These are phyloP conservation scores for Glaciozyma martinii DNA, from an alignment of 768 basidiomycete genomes.

Conservation along the genomic window DNA sequence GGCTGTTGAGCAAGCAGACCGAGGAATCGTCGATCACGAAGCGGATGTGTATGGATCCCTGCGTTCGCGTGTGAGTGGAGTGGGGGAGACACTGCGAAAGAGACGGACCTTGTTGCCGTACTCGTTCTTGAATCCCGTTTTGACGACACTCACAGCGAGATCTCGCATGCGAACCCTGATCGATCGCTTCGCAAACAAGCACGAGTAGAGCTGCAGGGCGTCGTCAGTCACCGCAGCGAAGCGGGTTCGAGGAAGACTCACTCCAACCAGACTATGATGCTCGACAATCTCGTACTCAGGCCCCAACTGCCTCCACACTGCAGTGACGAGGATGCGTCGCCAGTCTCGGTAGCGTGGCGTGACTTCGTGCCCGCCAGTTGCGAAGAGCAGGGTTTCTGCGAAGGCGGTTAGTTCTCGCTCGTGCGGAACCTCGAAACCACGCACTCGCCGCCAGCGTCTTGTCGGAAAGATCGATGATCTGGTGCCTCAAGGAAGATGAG, in stretches of 20 bases:
- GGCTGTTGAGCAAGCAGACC: slow-evolving; percentile 89
- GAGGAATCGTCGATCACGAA: slow-evolving; percentile 87
- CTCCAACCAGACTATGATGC: slow-evolving; percentile 79
- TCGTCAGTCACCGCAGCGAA: slow-evolving; percentile 46
- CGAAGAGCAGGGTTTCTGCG: slow-evolving; percentile 69
- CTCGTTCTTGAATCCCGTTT: slow-evolving; percentile 78
- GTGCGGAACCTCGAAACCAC: slow-evolving; percentile 17
- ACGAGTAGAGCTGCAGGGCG: too few species aligned
- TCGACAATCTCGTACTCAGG: slow-evolving; percentile 66
- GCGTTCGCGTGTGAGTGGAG: background rate
- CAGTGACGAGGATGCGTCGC: slow-evolving; percentile 64
- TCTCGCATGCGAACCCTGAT: too few species aligned
- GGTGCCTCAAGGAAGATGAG: too few species aligned
- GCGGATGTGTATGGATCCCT: slow-evolving; percentile 40
- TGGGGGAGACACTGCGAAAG: too few species aligned
- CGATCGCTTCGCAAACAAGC: too few species aligned
- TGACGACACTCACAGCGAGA: slow-evolving; percentile 66
- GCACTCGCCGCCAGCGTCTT: slow-evolving; percentile 71
- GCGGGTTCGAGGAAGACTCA: slow-evolving; percentile 40
- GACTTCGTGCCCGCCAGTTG: slow-evolving; percentile 72
- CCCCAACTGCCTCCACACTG: slow-evolving; percentile 63
- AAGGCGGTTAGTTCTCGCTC: background rate
- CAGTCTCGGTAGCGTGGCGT: slow-evolving; percentile 77
- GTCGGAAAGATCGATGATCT: slow-evolving; percentile 70
- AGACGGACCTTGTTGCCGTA: slow-evolving; percentile 80